These are phyloP conservation scores for Quercus phellos DNA, from an alignment of 331 rosid species.

Conservation along the genomic window DNA sequence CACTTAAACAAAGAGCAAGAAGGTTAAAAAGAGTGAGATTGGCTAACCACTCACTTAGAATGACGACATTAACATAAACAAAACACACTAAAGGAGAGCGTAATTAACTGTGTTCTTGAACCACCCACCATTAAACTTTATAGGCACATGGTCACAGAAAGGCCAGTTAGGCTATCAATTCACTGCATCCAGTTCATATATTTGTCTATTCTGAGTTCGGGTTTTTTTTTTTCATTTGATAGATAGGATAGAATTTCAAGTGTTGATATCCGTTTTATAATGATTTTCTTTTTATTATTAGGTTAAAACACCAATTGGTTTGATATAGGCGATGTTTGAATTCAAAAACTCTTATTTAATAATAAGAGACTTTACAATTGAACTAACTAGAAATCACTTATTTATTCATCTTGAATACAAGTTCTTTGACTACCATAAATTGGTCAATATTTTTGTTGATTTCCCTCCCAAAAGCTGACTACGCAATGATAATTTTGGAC, in stretches of 20 bases:
- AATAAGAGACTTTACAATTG: too few relatives aligned
- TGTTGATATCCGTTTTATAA: too few relatives aligned
- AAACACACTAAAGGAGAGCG: neutral
- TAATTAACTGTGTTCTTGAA: neutral
- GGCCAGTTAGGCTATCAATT: slow-evolving; percentile 14
- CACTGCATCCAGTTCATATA: neutral
- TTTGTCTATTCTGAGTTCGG: neutral
- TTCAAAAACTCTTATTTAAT: too few relatives aligned
- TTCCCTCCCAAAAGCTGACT: too few relatives aligned
- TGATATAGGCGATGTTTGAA: too few relatives aligned
- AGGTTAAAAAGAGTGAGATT: neutral
- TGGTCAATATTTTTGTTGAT: too few relatives aligned
- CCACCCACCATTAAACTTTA: neutral
- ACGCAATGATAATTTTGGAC: too few relatives aligned
- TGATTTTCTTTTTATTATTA: too few relatives aligned
- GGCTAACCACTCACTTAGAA: neutral
- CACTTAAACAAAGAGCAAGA: neutral
- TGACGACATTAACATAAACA: neutral
- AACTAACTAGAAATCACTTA: fast-evolving
- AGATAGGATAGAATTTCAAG: too few relatives aligned
- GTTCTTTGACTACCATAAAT: neutral
- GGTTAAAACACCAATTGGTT: too few relatives aligned
- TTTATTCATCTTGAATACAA: neutral
- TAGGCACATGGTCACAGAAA: slow-evolving; percentile 22
- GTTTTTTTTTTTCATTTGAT: too few relatives aligned